Conservation (phyloP, 2,329 filamentous ascomycete genomes). For the Pyrenochaeta sp. region DNA sequence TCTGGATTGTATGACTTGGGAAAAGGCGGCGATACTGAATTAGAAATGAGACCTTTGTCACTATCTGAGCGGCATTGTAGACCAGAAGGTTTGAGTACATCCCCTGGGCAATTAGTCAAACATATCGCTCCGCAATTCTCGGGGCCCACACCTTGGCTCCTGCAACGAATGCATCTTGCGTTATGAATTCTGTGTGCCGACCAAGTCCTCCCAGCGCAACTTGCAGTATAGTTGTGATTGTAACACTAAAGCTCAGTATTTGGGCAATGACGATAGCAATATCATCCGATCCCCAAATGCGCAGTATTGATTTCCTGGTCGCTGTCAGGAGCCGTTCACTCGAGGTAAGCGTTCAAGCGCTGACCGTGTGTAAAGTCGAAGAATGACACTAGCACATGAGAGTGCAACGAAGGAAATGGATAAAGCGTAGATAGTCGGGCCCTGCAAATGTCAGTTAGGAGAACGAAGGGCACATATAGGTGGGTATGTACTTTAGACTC, state of each 20-base stretch:
- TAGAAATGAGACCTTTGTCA: conserved; percentile 24
- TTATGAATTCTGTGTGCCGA: conserved; percentile 17
- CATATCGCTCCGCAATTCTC: not conserved
- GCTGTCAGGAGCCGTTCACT: not conserved
- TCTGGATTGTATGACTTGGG: conserved; percentile 11
- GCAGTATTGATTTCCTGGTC: conserved; percentile 9
- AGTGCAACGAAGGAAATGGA: conserved; percentile 13
- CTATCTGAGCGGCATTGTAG: conserved; percentile 22
- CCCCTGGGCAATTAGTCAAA: conserved; percentile 9
- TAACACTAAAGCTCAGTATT: conserved; percentile 13
- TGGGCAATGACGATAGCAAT: conserved; percentile 17
- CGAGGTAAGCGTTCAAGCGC: not conserved
- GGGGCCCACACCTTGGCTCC: conserved; percentile 10
- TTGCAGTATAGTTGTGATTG: conserved; percentile 15
- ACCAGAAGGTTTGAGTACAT: conserved; percentile 15
- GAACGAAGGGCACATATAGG: too few relatives aligned
- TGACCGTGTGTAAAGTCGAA: conserved; percentile 14
- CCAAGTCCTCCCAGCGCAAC: conserved; percentile 17
- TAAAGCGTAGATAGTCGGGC: conserved; percentile 14
- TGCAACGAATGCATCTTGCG: conserved; percentile 3
- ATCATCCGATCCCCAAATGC: conserved; percentile 16
- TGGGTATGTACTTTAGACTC: too few relatives aligned
- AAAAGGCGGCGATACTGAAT: conserved; percentile 23
- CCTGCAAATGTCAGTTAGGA: too few relatives aligned
- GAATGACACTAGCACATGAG: conserved; percentile 15